Conservation (phyloP, 2,329 filamentous ascomycete genomes). For the Sporothrix globosa region DNA sequence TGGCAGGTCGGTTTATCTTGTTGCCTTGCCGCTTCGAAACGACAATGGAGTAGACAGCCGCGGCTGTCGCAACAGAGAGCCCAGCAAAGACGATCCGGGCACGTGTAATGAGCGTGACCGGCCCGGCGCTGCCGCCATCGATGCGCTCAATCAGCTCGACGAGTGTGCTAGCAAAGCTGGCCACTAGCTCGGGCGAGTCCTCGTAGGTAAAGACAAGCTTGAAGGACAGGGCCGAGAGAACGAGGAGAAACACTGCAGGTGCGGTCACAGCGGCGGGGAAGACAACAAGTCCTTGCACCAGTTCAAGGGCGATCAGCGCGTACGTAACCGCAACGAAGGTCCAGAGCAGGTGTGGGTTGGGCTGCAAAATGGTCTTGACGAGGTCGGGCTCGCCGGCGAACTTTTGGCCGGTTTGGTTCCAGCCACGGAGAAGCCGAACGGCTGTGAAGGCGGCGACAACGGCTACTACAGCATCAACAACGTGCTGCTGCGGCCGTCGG, state of each 20-base stretch:
- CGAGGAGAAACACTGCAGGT: constrained; percentile 45
- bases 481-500: neutral
- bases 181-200: constrained; percentile 83
- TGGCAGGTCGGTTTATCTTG: neutral
- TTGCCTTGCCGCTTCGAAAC: constrained; percentile 14
- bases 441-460: constrained; percentile 58
- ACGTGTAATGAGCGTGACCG: constrained; percentile 52
- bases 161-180: constrained; percentile 47
- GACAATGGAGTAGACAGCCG: constrained; percentile 48
- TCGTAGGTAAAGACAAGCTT: constrained; percentile 87
- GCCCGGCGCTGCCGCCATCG: constrained; percentile 42
- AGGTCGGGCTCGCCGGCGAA: constrained; percentile 90
- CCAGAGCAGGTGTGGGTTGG: constrained; percentile 74
- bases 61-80: constrained; percentile 46
- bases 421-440: constrained; percentile 71
- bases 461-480: constrained; percentile 26
- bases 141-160: constrained; percentile 45
- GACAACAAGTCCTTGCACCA: constrained; percentile 49
- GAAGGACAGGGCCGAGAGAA: constrained; percentile 70
- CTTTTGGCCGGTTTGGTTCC: constrained; percentile 98
- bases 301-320: constrained; percentile 56
- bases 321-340: constrained; percentile 70
- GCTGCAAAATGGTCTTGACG: constrained; percentile 68
- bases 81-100: constrained; percentile 57
- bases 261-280: constrained; percentile 50